These are phyloP conservation scores for Asterochloris erici DNA, from an alignment of 139 green algal genomes.

Conservation along the genomic window DNA sequence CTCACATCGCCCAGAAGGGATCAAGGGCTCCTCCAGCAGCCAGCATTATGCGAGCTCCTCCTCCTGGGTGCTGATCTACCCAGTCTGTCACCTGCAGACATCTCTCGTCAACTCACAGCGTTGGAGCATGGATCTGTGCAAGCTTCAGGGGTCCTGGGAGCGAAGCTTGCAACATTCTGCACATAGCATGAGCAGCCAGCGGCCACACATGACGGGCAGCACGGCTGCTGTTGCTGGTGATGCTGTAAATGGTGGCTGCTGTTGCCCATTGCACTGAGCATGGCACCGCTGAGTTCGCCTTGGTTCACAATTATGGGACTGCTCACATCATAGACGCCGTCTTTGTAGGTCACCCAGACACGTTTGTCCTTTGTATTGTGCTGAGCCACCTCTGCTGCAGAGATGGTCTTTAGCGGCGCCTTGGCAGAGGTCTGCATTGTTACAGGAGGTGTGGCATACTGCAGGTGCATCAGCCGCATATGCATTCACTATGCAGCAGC, in stretches of 20 bases:
- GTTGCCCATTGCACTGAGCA: too few relatives aligned
- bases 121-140: too few relatives aligned
- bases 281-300: not conserved
- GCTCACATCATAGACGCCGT: conserved; percentile 84
- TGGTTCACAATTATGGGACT: conserved; percentile 14
- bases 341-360: conserved; percentile 88
- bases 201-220: too few relatives aligned
- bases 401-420: not conserved
- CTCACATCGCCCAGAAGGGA: conserved; percentile 85
- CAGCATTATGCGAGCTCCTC: conserved; percentile 70
- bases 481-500: not conserved
- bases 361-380: conserved; percentile 57
- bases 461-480: not conserved
- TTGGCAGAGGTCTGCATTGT: not conserved
- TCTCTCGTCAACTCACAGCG: too few relatives aligned
- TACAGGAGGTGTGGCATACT: not conserved
- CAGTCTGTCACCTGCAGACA: not conserved
- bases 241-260: too few relatives aligned
- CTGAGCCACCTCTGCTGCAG: conserved; percentile 67
- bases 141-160: too few relatives aligned
- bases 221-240: too few relatives aligned
- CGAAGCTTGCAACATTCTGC: too few relatives aligned
- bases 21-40: conserved; percentile 80
- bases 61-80: conserved; percentile 53
- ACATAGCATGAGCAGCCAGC: too few relatives aligned